Evolutionary conservation across 192 early-diverging fungal genomes (phyloP), one percentile per base, ranked within the genome.

Genomic region (Entrophospora sp.): DNA sequence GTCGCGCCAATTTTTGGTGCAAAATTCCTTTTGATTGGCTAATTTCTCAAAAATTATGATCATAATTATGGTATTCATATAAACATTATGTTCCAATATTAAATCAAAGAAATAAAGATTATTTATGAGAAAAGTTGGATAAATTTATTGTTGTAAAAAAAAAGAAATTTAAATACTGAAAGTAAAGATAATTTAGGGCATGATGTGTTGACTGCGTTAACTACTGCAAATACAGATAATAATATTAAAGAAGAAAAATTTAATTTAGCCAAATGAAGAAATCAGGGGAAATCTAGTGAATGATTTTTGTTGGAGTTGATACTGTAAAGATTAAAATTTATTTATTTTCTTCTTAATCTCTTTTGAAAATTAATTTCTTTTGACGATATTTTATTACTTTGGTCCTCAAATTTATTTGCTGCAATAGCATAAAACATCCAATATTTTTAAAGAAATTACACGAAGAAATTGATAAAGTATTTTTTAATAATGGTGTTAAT

Each of bases 371-470:
- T 16, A 6, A 9, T 24, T 57, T 57, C 5, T 12, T 34, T 34
- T 12, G 2, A 34, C 31, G 13, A 57, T n/a, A 30, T 32, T 10
- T 52, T 2, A 16, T 5, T 52, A 24, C 44, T 43, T 13, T 64
- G 49, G 61, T 34, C 45, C 12, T 24, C 61, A 0, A 48, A 34
- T 48, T 10, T 43, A 13, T 22, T 45, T 32, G 28, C 25, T 6
- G 46, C 24, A n/a, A 64, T 64, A 48, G 25, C 35, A 24, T 64
- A 64, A 14, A 64, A 22, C 14, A 64, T 36, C 61, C 61, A 10
- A 18, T 34, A 5, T 43, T 64, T 1, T 30, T 34, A 31, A 20
- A 18, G 5, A 28, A 24, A 10, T 1, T 64, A 14, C 45, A 16
- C 20, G 32, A 18, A n/a, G 45, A 64, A 64, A 35, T 64, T 22